Evolutionary conservation across 345 rosid species (phyloP), one percentile per base, ranked within the genome.

Genomic region (Bruguiera parviflora): DNA sequence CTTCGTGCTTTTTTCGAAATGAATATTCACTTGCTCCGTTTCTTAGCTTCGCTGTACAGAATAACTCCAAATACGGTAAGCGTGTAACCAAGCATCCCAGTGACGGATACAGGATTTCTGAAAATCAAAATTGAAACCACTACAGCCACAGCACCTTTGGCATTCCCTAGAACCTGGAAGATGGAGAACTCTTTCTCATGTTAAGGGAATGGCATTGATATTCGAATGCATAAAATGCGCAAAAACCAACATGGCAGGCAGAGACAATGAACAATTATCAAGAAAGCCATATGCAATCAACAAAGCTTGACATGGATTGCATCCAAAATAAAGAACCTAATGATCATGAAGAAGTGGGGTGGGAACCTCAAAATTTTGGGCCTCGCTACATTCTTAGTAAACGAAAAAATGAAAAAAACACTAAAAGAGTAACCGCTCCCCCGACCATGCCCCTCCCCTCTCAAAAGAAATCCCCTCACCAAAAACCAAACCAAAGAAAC

Each of bases 61-160:
- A 84, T 29, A 46, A 87, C 87, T 37, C 87, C 89, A 29, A 78
- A 22, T 43, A 84, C 87, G 0, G 92, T 85, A 49, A 87, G 79
- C 1, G 82, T 63, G 73, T 87, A 84, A 27, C 92, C 89, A 53
- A 84, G 49, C 92, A 85, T 84, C 55, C 89, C 89, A 32, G 82
- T 66, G 5, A 79, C 77, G 1, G 89, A 84, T 33, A 85, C 83
- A 18, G 89, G 89, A 59, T 85, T 87, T 77, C 56, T 74, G 73
- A 87, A 87, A 62, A 85, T 78, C 32, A 85, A 73, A 58, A 85
- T 84, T 2, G 89, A 85, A 24, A 87, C 77, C 67, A 82, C 85
- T 72, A 84, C 89, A 5, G 87, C 88, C 21, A 87, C 88, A 2
- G 85, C 88, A 0, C 88, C 84, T 81, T 84, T 85, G 28, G 92